Evolutionary conservation across 2,329 filamentous ascomycete species (phyloP), one percentile per base, ranked within the genome.

Genomic region (Samsoniella hepiali): DNA sequence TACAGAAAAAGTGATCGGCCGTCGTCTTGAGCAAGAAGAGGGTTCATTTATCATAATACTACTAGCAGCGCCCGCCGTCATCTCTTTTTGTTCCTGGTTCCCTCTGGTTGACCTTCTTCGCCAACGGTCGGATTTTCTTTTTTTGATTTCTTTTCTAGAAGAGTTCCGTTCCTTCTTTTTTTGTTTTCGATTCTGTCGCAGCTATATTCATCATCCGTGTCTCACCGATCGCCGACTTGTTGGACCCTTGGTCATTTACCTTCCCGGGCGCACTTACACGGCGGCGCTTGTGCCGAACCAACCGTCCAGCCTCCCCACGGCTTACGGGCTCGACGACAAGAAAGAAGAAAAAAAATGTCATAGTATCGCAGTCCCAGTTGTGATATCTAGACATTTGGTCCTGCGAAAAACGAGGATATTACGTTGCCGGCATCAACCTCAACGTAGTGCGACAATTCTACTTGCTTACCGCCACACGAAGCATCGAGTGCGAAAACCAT

Each of bases 41-140:
- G 36, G 60, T 49, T 63, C 60, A 63, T 58, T 63, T 63, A 63
- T 63, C 34, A 63, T 63, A 49, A 56, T 51, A 38, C 38, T 51
- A 38, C 59, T 49, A 29, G 42, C 27, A 49, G 36, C 60, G 31
- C 59, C 59, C 59, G 40, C 54, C 53, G 27, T 36, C 53, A 42
- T 56, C 51, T 49, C 36, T 40, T 58, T 47, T 44, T 22, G 22
- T 22, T 22, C 22, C 22, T 45, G 4, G 13, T n/a, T 15, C 31
- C 34, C 49, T 42, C 44, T 27, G 42, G 6, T 56, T 31, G 15
- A 22, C n/a, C 11, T 60, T 56, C 11, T 54, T 29, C 47, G 15
- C 27, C 13, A 51, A 60, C 58, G 36, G 45, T 50, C 58, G 27
- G 7, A 11, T 22, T 22, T 15, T 11, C n/a, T 53, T 56, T n/a